Percentiles rank a stretch among this genome's conserved stretches.
phyloP scores from a whole-genome alignment of 257 asterid genomes.

The Solanum phureja region DNA sequence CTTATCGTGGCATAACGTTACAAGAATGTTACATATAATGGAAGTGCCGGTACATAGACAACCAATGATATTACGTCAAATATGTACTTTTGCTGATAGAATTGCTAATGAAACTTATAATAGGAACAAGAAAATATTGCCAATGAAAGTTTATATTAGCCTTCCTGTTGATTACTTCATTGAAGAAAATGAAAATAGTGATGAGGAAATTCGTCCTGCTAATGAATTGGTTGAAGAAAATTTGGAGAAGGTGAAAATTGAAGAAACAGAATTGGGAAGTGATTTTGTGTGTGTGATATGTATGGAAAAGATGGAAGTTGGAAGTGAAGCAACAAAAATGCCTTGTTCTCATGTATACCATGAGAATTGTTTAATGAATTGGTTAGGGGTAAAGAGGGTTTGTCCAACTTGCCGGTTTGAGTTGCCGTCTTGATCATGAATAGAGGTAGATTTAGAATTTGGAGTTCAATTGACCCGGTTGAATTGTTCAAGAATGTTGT shows the following conservation, averaged over 20 bases:
- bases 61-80: neutral
- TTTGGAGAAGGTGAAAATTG: neutral
- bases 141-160: neutral
- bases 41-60: neutral
- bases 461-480: neutral
- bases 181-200: neutral
- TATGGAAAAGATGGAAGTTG: neutral
- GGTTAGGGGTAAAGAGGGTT: neutral
- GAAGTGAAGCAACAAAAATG: neutral
- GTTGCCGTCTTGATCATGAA: neutral
- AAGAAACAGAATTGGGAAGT: neutral
- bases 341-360: conserved; percentile 14
- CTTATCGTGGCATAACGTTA: neutral
- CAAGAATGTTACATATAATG: neutral
- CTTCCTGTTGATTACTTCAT: neutral
- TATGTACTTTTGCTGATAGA: neutral
- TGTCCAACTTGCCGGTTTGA: conserved; percentile 9
- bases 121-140: neutral
- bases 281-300: conserved; percentile 4
- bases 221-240: neutral
- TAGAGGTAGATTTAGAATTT: neutral
- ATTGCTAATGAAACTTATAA: neutral
- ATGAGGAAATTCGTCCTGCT: neutral
- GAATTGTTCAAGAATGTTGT: neutral
- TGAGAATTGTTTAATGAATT: neutral